Conservation (phyloP, 225 moss, liverwort and hornwort species). For the Neckera pumila region DNA sequence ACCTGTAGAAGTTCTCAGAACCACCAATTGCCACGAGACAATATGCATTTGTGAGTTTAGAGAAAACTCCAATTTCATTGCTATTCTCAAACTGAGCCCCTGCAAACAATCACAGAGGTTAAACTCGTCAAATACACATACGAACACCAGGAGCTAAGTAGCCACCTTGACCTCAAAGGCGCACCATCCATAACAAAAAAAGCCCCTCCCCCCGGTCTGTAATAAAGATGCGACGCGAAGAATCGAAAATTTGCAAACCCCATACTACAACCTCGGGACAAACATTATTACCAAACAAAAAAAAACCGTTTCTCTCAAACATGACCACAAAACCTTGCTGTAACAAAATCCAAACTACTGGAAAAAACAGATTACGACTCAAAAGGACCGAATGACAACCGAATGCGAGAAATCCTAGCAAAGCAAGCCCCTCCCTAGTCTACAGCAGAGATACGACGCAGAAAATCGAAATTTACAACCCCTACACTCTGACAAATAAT, state of each 20-base stretch:
- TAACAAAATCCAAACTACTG: neutral
- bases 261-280: neutral
- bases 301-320: no score
- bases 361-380: neutral
- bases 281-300: no score
- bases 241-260: neutral
- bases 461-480: neutral
- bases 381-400: neutral
- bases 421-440: neutral
- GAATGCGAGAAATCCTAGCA: neutral
- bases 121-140: neutral
- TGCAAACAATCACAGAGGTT: neutral
- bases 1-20: constrained; percentile 95
- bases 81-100: constrained; percentile 95
- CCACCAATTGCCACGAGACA: constrained; percentile 94
- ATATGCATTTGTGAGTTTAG: constrained; percentile 84
- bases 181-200: neutral
- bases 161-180: neutral
- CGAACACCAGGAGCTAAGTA: neutral
- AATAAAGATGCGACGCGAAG: neutral
- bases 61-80: constrained; percentile 91
- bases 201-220: neutral
- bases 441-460: neutral
- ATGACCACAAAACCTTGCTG: neutral
- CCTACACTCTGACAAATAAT: neutral